phyloP scores from a whole-genome alignment of 768 basidiomycete species.

The Rhodosporidiobolus odoratus region DNA sequence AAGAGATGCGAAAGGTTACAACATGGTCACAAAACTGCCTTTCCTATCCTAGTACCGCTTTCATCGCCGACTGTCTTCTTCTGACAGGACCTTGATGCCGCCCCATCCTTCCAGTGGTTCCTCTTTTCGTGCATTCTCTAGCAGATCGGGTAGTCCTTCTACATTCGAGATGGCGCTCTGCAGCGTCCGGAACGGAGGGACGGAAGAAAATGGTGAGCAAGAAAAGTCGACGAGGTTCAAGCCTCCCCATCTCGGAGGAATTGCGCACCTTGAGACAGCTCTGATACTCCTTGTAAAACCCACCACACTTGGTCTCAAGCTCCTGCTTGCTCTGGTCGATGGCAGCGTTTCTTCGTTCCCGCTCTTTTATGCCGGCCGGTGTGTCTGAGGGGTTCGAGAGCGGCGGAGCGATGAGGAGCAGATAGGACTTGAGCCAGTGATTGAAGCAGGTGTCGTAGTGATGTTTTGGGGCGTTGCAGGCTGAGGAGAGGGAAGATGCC shows the following conservation, averaged over 20 bases:
- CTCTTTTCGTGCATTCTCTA: conserved; percentile 73
- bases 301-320: conserved; percentile 79
- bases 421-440: conserved; percentile 94
- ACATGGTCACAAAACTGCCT: not conserved
- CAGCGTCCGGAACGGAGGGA: not conserved
- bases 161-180: conserved; percentile 68
- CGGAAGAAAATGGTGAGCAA: not conserved
- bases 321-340: conserved; percentile 76
- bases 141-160: conserved; percentile 68
- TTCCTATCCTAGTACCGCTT: not conserved
- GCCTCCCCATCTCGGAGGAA: too few relatives aligned
- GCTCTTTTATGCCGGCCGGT: conserved; percentile 44
- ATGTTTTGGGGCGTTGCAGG: conserved; percentile 85
- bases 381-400: conserved; percentile 50
- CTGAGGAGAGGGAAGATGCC: conserved; percentile 61
- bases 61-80: conserved; percentile 13
- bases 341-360: conserved; percentile 43
- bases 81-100: conserved; percentile 35
- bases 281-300: conserved; percentile 72
- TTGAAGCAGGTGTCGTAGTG: conserved; percentile 94
- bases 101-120: conserved; percentile 59
- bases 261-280: conserved; percentile 69
- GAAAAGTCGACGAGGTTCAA: not conserved
- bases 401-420: conserved; percentile 58
- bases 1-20: too few relatives aligned